Evolutionary conservation across 1,139 yeast species (phyloP).

Genomic region (Pneumocystis carinii): DNA sequence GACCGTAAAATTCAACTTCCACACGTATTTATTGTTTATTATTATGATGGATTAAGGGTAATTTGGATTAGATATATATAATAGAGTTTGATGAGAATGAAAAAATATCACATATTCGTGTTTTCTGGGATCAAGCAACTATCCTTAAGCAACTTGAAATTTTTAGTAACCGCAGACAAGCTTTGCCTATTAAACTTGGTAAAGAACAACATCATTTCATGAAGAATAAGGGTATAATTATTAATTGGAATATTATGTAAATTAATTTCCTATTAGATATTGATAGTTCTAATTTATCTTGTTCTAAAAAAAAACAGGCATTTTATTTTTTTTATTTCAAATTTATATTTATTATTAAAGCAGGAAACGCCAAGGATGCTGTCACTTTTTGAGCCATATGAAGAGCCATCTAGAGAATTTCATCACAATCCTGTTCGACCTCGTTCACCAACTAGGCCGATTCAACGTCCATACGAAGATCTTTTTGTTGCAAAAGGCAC

Average conservation of each 20-base stretch:
- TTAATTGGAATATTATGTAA: neutral
- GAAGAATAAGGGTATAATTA: neutral
- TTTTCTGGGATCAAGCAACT: slow-evolving; percentile 23
- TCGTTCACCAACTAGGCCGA: neutral
- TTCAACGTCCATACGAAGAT: slow-evolving; percentile 1
- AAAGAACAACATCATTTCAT: slow-evolving; percentile 14
- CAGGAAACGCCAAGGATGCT: neutral
- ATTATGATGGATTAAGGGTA: neutral
- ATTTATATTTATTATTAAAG: neutral
- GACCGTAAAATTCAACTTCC: slow-evolving; percentile 19
- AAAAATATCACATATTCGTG: slow-evolving; percentile 16
- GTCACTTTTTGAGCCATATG: neutral
- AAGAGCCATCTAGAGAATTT: neutral
- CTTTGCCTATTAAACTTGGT: slow-evolving; percentile 22
- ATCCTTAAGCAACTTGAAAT: slow-evolving; percentile 21
- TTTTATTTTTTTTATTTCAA: neutral
- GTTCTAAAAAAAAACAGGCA: neutral
- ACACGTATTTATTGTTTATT: slow-evolving; percentile 6
- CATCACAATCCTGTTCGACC: neutral
- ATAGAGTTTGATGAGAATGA: slow-evolving; percentile 15
- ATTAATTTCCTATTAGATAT: neutral
- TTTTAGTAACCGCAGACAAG: slow-evolving; percentile 21
- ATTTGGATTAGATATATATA: slow-evolving; percentile 15
- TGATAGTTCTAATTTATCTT: neutral
- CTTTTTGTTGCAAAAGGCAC: neutral